These are phyloP conservation scores for Flagelloscypha sp. DNA, from an alignment of 768 basidiomycete species.

Conservation along the genomic window DNA sequence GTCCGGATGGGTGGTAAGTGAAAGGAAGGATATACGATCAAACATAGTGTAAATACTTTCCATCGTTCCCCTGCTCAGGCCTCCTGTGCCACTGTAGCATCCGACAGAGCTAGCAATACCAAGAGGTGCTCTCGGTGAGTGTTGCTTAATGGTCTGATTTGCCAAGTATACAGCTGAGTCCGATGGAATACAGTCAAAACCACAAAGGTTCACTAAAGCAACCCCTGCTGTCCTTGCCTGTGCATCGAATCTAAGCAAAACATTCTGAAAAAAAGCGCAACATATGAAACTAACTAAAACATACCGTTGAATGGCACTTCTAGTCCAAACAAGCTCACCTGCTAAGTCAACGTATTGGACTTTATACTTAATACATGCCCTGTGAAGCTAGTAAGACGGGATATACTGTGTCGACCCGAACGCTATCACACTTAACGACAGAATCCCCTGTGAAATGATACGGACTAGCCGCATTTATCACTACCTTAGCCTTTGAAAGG, in stretches of 20 bases:
- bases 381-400: too few species aligned
- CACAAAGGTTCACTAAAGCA: conserved; percentile 73
- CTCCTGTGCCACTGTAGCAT: conserved; percentile 38
- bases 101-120: conserved; percentile 50
- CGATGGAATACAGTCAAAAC: conserved; percentile 70
- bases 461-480: conserved; percentile 74
- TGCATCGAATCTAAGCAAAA: conserved; percentile 53
- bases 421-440: conserved; percentile 64
- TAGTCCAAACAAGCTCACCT: conserved; percentile 64
- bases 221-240: conserved; percentile 60
- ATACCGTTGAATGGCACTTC: conserved; percentile 51
- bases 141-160: conserved; percentile 57
- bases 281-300: conserved; percentile 16
- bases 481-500: conserved; percentile 54
- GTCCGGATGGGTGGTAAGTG: too few species aligned
- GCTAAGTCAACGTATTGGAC: conserved; percentile 84
- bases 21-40: too few species aligned
- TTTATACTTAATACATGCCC: conserved; percentile 59
- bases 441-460: conserved; percentile 65
- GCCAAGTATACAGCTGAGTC: conserved; percentile 65
- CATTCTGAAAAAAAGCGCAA: conserved; percentile 6
- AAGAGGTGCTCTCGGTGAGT: conserved; percentile 17
- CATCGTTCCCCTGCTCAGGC: conserved; percentile 60
- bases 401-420: too few species aligned
- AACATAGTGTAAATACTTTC: conserved; percentile 14